Conservation (phyloP, 1,284 basidiomycete genomes). For the Bjerkandera adusta region DNA sequence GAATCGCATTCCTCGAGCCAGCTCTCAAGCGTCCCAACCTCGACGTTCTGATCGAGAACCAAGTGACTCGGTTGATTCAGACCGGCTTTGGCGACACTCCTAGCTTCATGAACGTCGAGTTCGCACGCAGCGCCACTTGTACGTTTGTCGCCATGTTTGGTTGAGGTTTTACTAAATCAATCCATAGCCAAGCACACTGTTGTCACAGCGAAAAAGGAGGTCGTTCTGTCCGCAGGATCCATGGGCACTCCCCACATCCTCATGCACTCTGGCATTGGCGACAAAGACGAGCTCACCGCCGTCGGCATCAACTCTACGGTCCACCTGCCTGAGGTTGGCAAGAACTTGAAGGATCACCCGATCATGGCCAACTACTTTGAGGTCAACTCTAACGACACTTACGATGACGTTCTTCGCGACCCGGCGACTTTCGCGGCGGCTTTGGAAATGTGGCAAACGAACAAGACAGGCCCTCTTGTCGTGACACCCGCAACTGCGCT, state of each 20-base stretch:
- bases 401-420: conserved; percentile 23
- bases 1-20: conserved; percentile 23
- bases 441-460: conserved; percentile 27
- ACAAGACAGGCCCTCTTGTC: conserved; percentile 16
- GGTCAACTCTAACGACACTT: conserved; percentile 30
- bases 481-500: conserved; percentile 17
- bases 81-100: conserved; percentile 1
- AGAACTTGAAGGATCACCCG: conserved; percentile 32
- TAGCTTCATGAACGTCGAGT: conserved; percentile 17
- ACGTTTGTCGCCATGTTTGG: not conserved
- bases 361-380: conserved; percentile 27
- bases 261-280: conserved; percentile 25
- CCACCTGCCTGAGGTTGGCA: conserved; percentile 19
- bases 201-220: conserved; percentile 24
- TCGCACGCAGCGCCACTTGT: conserved; percentile 11
- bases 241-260: conserved; percentile 24
- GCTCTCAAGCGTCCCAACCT: conserved; percentile 20
- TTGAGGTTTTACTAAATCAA: not conserved
- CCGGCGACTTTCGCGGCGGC: conserved; percentile 19
- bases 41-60: conserved; percentile 21
- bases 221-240: conserved; percentile 26
- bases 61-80: conserved; percentile 17
- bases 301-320: conserved; percentile 20
- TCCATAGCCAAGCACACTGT: conserved; percentile 6
- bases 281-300: conserved; percentile 13